phyloP scores from a whole-genome alignment of 1,139 yeast genomes.

The Zygotorulaspora mrakii region DNA sequence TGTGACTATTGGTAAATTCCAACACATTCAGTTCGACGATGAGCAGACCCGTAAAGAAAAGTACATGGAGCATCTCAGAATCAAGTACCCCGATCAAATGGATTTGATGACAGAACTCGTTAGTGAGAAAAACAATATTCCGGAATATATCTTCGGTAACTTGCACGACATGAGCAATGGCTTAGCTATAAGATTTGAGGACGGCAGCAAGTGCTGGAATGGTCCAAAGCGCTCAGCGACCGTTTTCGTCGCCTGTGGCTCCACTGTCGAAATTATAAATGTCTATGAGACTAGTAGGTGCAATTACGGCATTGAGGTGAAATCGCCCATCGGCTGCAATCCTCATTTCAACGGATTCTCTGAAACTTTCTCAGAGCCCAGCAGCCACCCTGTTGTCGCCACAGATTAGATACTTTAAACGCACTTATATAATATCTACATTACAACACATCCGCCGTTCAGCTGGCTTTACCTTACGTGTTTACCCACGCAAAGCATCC shows the following conservation, averaged over 20 bases:
- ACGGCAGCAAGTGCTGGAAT: constrained; percentile 92
- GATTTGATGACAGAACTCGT: constrained; percentile 29
- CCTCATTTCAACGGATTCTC: not conserved
- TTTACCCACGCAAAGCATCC: too few species aligned
- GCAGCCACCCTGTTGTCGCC: too few species aligned
- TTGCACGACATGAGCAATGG: constrained; percentile 35
- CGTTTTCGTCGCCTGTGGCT: constrained; percentile 68
- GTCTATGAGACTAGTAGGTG: constrained; percentile 91
- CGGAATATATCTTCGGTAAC: constrained; percentile 29
- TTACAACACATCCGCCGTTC: too few species aligned
- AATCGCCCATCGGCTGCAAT: constrained; percentile 68
- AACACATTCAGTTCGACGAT: constrained; percentile 16
- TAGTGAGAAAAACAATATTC: constrained; percentile 30
- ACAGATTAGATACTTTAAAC: too few species aligned
- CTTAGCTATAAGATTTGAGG: constrained; percentile 45
- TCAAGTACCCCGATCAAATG: constrained; percentile 21
- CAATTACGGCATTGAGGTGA: constrained; percentile 60
- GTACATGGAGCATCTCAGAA: constrained; percentile 24
- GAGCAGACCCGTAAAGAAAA: constrained; percentile 14
- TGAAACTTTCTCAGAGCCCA: too few species aligned
- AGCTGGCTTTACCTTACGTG: too few species aligned
- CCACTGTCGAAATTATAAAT: constrained; percentile 47
- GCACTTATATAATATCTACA: too few species aligned
- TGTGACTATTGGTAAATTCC: constrained; percentile 27
- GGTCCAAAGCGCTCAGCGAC: constrained; percentile 79